Evolutionary conservation across 2,329 filamentous ascomycete genomes (phyloP), one percentile per base, ranked within the genome.

Genomic region (Fusarium sp.): DNA sequence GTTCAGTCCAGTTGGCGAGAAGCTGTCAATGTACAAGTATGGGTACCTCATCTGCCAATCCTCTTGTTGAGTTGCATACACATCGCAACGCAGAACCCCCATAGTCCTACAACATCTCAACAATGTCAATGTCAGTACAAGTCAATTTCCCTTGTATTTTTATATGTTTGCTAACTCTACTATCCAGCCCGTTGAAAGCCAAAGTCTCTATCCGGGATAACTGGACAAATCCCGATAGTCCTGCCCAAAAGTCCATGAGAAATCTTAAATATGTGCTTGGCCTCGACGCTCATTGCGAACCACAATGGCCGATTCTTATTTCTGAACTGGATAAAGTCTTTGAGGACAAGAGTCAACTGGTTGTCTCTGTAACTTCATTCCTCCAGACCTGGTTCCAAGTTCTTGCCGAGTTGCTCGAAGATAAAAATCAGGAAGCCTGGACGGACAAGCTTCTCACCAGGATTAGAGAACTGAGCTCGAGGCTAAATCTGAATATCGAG

Each of bases 261-360:
- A 63, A 53, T 6, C 69, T 84, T 17, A 69, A 75, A 18, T 67
- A 75, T 1, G 58, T 77, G 7, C 73, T 86, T 15, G 84, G 85
- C 2, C 78, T 81, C 31, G 61, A 78, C 0, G 74, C 84, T 18
- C 66, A 69, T 22, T 73, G 81, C 38, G 76, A 82, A 8, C 82
- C 82, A 1, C 80, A 85, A 70, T 86, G 83, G 82, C 71, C 73
- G 8, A 78, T 82, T 45, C 75, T 85, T 15, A 69, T 81, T 46
- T 74, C 77, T 14, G 78, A 79, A 15, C 74, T 84, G 3, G 79
- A 79, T 31, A 55, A 52, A 5, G 70, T 75, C 45, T 85, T 83
- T 69, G 66, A 78, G 1, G 83, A 86, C 63, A 81, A 80, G 55
- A 71, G 66, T 5, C 74, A 77, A 33, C 77, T 86, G 14, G 78